These are phyloP conservation scores for Saitozyma podzolica DNA, from an alignment of 768 basidiomycete species.

Conservation along the genomic window DNA sequence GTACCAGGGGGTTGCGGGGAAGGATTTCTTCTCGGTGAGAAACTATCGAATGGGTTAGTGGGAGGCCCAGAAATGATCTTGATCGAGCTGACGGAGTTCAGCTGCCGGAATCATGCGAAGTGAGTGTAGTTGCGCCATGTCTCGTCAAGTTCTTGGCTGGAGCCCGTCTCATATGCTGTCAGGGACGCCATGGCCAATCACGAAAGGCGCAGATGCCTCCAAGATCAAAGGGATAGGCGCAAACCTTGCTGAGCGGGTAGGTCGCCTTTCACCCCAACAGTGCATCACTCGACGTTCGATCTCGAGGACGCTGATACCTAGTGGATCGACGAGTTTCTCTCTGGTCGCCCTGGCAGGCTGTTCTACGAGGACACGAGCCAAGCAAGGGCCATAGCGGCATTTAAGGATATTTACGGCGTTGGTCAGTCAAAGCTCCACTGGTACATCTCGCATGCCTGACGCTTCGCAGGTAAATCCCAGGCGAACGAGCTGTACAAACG, in stretches of 20 bases:
- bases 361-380: conserved; percentile 44
- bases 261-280: background rate
- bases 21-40: conserved; percentile 35
- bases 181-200: conserved; percentile 41
- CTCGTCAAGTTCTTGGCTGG: background rate
- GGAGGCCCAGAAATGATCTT: background rate
- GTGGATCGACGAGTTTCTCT: conserved; percentile 46
- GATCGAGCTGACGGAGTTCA: conserved; percentile 9
- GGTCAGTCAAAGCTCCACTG: conserved; percentile 55
- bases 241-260: conserved; percentile 39
- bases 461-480: conserved; percentile 56
- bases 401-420: conserved; percentile 83
- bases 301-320: background rate
- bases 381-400: conserved; percentile 52
- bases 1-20: conserved; percentile 33
- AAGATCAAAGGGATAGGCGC: conserved; percentile 43
- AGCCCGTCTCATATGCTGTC: background rate
- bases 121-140: conserved; percentile 10
- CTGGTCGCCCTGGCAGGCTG: conserved; percentile 27
- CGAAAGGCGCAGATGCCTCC: conserved; percentile 27
- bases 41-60: conserved; percentile 32
- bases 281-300: no score
- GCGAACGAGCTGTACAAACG: conserved; percentile 72
- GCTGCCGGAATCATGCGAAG: conserved; percentile 36
- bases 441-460: no score